A percentile compares a stretch with the other conserved stretches of the same genome.
Evolutionary conservation across 2,329 filamentous ascomycete genomes (phyloP).

Genomic region (Albifimbria verrucaria): DNA sequence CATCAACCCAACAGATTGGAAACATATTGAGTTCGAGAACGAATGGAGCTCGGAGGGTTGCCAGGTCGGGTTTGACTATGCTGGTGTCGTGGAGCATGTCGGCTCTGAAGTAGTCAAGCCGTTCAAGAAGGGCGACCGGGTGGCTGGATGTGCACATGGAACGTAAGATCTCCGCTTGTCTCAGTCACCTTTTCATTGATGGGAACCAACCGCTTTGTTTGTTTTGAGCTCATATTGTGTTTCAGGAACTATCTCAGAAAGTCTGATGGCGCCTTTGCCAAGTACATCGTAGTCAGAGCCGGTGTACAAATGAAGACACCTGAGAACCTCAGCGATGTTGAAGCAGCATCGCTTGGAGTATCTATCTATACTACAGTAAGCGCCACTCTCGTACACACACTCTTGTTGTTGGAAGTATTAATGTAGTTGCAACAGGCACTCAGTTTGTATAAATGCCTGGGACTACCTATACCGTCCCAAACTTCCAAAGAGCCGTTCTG

Average conservation of each 20-base stretch:
- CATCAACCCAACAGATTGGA: conserved; percentile 35
- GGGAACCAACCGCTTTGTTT: no score
- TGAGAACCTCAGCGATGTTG: conserved; percentile 38
- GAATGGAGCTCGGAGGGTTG: conserved; percentile 12
- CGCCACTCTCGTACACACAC: neutral
- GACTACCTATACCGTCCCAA: conserved; percentile 41
- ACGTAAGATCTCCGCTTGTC: no score
- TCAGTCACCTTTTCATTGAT: no score
- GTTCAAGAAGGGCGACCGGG: conserved; percentile 45
- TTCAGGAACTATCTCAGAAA: neutral
- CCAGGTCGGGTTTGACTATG: conserved; percentile 42
- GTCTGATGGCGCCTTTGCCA: conserved; percentile 34
- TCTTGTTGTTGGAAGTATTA: no score
- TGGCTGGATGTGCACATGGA: conserved; percentile 38
- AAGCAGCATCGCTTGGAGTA: conserved; percentile 41
- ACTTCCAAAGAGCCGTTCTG: conserved; percentile 33
- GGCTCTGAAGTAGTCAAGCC: conserved; percentile 37
- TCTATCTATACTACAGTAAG: conserved; percentile 36
- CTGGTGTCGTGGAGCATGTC: conserved; percentile 43
- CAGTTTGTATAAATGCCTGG: conserved; percentile 44
- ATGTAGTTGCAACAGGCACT: conserved; percentile 31
- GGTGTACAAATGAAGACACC: conserved; percentile 42
- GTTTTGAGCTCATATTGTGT: neutral
- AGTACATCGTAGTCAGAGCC: conserved; percentile 34
- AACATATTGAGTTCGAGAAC: conserved; percentile 23